Conservation (phyloP, 345 rosid genomes). For the Acer negundo region DNA sequence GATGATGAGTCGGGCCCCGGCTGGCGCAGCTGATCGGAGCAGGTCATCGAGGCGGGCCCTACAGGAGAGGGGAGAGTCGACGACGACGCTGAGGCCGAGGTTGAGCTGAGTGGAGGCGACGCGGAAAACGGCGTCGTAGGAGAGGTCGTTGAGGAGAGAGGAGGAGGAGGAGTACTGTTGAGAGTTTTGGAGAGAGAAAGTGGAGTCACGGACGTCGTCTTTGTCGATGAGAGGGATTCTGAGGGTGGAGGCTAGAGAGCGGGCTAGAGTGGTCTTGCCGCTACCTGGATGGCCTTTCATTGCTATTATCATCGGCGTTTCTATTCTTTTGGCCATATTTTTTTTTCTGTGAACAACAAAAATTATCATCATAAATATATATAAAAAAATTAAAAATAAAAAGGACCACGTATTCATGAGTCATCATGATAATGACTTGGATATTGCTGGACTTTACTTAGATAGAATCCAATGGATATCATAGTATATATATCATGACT, state of each 20-base stretch:
- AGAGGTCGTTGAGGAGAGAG: constrained; percentile 56
- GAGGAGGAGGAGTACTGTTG: constrained; percentile 5
- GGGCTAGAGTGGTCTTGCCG: constrained; percentile 61
- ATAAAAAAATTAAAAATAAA: too few relatives aligned
- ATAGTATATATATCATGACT: too few relatives aligned
- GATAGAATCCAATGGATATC: too few relatives aligned
- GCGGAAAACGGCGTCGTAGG: constrained; percentile 47
- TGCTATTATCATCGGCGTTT: constrained; percentile 40
- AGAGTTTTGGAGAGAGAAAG: constrained; percentile 36
- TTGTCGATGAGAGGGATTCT: constrained; percentile 65
- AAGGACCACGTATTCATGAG: neutral
- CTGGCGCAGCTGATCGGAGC: constrained; percentile 27
- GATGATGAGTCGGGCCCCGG: constrained; percentile 40
- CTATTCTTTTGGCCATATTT: constrained; percentile 25
- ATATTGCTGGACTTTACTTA: too few relatives aligned
- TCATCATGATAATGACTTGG: neutral
- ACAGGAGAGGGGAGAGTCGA: constrained; percentile 69
- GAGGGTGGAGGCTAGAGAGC: constrained; percentile 47
- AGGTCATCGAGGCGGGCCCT: constrained; percentile 44
- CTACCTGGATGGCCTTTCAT: constrained; percentile 83
- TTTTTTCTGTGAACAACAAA: too few relatives aligned
- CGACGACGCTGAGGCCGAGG: constrained; percentile 49
- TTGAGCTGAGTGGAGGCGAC: constrained; percentile 57
- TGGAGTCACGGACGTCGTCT: constrained; percentile 68
- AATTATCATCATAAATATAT: too few relatives aligned